Evolutionary conservation across 1,284 basidiomycete species (phyloP).

Genomic region (Cerioporus squamosus): DNA sequence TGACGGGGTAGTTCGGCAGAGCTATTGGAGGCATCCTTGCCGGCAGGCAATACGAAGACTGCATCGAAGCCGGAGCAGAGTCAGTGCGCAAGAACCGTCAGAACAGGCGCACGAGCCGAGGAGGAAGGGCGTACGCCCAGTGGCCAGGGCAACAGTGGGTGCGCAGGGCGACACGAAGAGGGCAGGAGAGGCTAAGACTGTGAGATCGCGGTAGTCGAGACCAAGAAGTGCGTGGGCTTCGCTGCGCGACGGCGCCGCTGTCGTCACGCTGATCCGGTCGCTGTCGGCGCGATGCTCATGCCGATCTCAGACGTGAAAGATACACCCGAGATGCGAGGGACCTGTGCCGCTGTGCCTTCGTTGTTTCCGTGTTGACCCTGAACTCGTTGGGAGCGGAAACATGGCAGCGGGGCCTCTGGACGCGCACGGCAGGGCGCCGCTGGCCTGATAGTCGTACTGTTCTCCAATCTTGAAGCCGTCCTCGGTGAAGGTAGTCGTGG

Average conservation of each 20-base stretch:
- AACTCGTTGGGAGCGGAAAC: constrained; percentile 20
- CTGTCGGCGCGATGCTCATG: constrained; percentile 41
- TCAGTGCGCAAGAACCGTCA: too few relatives aligned
- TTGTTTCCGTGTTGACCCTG: constrained; percentile 22
- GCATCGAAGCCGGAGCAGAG: too few relatives aligned
- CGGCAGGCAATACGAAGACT: too few relatives aligned
- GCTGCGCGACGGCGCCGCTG: constrained; percentile 71
- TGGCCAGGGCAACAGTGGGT: too few relatives aligned
- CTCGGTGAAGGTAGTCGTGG: constrained; percentile 65
- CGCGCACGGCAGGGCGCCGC: constrained; percentile 20
- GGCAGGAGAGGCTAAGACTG: too few relatives aligned
- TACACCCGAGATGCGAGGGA: constrained; percentile 65
- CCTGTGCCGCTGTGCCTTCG: constrained; percentile 59
- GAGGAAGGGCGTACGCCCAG: too few relatives aligned
- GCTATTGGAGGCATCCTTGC: too few relatives aligned
- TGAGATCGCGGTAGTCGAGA: constrained; percentile 76
- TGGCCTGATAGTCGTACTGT: constrained; percentile 11
- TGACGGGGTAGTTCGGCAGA: too few relatives aligned
- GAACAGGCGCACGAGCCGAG: too few relatives aligned
- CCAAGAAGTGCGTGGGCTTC: constrained; percentile 82
- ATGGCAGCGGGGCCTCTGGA: constrained; percentile 8
- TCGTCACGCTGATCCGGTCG: constrained; percentile 62
- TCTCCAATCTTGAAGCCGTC: constrained; percentile 21
- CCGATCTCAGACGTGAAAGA: constrained; percentile 61
- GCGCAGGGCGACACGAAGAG: too few relatives aligned